phyloP scores from a whole-genome alignment of 2,329 filamentous ascomycete genomes.

The Colletotrichum filicis region DNA sequence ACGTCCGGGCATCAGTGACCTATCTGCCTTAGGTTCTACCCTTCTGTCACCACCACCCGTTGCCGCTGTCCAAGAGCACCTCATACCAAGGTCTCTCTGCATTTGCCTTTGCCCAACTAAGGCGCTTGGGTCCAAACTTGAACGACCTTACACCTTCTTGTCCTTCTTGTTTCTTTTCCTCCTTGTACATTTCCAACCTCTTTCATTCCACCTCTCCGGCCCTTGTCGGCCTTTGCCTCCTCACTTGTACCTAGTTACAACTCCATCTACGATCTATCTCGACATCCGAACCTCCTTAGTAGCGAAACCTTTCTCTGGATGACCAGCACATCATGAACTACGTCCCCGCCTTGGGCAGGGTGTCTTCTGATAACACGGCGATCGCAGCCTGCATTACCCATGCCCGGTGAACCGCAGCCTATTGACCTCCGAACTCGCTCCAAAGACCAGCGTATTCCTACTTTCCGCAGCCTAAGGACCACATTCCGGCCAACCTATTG shows the following conservation, averaged over 20 bases:
- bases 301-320: constrained; percentile 28
- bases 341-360: constrained; percentile 48
- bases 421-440: neutral
- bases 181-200: neutral
- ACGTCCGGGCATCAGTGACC: neutral
- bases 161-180: neutral
- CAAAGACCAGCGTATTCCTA: neutral
- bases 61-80: neutral
- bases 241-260: neutral
- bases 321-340: constrained; percentile 43
- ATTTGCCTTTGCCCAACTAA: neutral
- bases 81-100: neutral
- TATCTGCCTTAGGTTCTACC: constrained; percentile 2
- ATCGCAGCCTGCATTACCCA: constrained; percentile 36
- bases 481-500: neutral
- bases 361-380: constrained; percentile 47
- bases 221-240: neutral
- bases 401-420: constrained; percentile 31
- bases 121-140: neutral
- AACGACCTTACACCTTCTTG: neutral
- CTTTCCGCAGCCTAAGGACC: neutral
- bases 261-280: neutral
- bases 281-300: neutral
- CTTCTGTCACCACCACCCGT: neutral
- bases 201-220: neutral